Evolutionary conservation across 2,329 filamentous ascomycete species (phyloP).

Genomic region (Chrysosporium keratinophilum): DNA sequence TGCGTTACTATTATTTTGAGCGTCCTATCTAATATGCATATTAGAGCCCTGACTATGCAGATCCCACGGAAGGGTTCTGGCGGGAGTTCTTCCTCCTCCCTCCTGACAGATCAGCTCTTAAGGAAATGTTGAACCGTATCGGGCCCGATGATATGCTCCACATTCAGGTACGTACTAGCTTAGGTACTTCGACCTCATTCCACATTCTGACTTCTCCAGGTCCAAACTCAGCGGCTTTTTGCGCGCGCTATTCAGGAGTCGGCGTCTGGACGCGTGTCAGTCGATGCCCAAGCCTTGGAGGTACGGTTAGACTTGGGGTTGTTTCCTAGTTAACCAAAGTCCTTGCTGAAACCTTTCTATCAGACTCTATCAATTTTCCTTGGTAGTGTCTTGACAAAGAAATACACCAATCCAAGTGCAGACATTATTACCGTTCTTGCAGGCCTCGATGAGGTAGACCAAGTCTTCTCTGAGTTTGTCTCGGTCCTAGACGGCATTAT

Average conservation of each 20-base stretch:
- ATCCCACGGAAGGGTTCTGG: conserved; percentile 87
- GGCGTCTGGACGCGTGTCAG: conserved; percentile 49
- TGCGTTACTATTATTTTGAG: not conserved
- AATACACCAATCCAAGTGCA: conserved; percentile 88
- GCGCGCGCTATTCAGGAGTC: conserved; percentile 59
- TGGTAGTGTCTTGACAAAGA: conserved; percentile 69
- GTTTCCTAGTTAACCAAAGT: not conserved
- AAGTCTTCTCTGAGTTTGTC: conserved; percentile 80
- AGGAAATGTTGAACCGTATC: conserved; percentile 57
- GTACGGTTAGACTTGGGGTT: conserved; percentile 43
- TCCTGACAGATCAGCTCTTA: conserved; percentile 62
- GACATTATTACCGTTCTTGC: conserved; percentile 86
- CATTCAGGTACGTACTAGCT: conserved; percentile 47
- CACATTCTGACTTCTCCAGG: conserved; percentile 27
- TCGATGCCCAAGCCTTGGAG: conserved; percentile 73
- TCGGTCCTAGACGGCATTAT: conserved; percentile 72
- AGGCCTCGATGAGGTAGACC: conserved; percentile 78
- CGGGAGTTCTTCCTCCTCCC: conserved; percentile 84
- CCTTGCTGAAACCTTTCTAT: conserved; percentile 21
- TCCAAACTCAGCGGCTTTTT: conserved; percentile 69
- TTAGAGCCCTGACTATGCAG: conserved; percentile 24
- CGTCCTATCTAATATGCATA: not conserved
- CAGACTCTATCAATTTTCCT: conserved; percentile 87
- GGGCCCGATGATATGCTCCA: conserved; percentile 65
- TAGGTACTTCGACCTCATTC: not conserved